Base-by-base conservation (phyloP, 257 asterid genomes). In the Solanum tarijense region DNA sequence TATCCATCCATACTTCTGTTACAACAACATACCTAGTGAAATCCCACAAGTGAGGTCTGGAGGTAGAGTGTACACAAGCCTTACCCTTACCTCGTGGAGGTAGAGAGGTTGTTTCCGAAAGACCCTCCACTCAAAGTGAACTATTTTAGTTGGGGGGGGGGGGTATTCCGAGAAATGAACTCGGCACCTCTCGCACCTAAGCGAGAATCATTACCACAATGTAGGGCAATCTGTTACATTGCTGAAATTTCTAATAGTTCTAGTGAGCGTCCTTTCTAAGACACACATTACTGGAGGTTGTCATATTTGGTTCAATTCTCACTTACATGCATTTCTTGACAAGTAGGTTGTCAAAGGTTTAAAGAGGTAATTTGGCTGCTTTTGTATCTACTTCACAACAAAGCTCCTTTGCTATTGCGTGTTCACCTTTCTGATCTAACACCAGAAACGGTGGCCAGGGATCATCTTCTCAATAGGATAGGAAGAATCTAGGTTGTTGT, bases 101-200 rank as follows among this genome's bases (percentile, higher is more conserved):
- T 65, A 25, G 72, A 65, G 32, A 65, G 18, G 7, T 65, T 65
- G 32, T 65, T 65, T 65, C 32, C 2, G 16, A 25, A n/a, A 65
- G 9, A 65, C 32, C 31, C 18, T n/a, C 7, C 32, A 1, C 72
- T 65, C 72, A n/a, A 58, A 65, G 32, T 65, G 7, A 65, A n/a
- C 13, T 65, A 11, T 65, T n/a, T 65, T 65, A 9, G 16, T 65
- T n/a, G 0, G 12, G 6, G 6, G 13, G 7, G 14, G 7, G 9
- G 6, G 29, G 27, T 94, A 93, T 93, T 94, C 94, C 92, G 94
- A 93, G 95, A 94, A 94, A 94, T 94, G 98, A 94, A 94, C 94
- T 91, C 92, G 94, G 94, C 94, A 94, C 96, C 95, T 92, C 97
- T 94, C 92, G 94, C 96, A 94, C 97, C 95, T 93, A 93, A 94